Percentiles rank a stretch among this genome's conserved stretches.
Conservation (phyloP, 23 red algal species). For the Gracilariopsis chorda region DNA sequence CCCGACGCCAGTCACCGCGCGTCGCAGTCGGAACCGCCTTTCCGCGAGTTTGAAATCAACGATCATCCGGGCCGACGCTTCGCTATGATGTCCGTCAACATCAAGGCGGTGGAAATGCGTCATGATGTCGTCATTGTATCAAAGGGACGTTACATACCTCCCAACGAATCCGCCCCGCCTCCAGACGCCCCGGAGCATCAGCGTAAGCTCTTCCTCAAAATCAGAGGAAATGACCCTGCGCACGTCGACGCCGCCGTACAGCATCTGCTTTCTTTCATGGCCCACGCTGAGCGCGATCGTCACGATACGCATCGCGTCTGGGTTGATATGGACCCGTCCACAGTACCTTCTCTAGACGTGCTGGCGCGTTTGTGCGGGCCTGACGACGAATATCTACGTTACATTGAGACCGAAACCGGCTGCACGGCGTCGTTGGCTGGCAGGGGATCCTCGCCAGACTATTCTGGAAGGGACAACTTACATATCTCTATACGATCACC, state of each 20-base stretch:
- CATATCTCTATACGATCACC: slow-evolving; percentile 20
- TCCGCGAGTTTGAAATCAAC: slow-evolving; percentile 75
- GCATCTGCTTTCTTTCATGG: slow-evolving; percentile 37
- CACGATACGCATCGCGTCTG: slow-evolving; percentile 45
- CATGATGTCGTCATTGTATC: slow-evolving; percentile 48
- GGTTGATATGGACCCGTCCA: slow-evolving; percentile 46
- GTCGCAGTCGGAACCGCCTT: not conserved
- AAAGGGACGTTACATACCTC: slow-evolving; percentile 42
- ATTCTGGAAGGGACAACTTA: slow-evolving; percentile 23
- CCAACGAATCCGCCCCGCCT: not conserved
- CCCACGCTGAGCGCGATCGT: not conserved
- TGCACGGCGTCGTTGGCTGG: slow-evolving; percentile 18
- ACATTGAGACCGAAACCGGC: slow-evolving; percentile 29
- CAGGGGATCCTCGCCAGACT: not conserved
- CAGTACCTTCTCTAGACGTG: slow-evolving; percentile 17
- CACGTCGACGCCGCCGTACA: slow-evolving; percentile 27
- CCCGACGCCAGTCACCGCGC: not conserved
- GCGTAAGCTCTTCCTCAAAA: slow-evolving; percentile 56
- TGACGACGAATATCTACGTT: slow-evolving; percentile 23
- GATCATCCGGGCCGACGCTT: slow-evolving; percentile 64
- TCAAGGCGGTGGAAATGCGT: slow-evolving; percentile 38
- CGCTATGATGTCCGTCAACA: slow-evolving; percentile 63
- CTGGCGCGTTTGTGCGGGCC: slow-evolving; percentile 26
- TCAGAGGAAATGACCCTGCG: not conserved
- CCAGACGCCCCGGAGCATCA: not conserved